Base-by-base conservation (phyloP, 2,329 filamentous ascomycete species). In the Colletotrichum gloeosporioides region DNA sequence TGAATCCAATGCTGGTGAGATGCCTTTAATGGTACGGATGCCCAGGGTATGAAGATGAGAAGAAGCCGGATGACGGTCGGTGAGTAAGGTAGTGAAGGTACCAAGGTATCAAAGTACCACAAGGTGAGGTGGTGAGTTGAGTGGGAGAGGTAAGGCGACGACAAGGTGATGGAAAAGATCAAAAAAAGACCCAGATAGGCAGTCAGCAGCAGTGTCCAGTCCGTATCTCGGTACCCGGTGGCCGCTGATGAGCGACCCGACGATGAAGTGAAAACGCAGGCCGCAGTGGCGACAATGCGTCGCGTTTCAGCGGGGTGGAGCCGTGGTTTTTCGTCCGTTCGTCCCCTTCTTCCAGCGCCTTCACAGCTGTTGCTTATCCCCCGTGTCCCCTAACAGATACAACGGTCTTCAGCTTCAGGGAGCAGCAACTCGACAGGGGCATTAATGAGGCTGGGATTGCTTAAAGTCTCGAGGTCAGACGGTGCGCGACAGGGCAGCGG, bases 301-400 rank as follows among this genome's bases (percentile, higher is more conserved):
- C 64, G 74, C 64, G 74, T 76, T 76, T 76, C 74, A 76, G 64
- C 70, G 39, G 49, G 29, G 74, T 76, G 74, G 74, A 73, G 63
- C 27, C 29, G 39, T 22, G 36, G 18, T 13, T 61, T 32, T 64
- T 64, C 62, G 32, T 44, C 62, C 44, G 62, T 44, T 64, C 62
- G 62, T 39, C 62, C 34, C 32, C 16, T 34, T 25, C n/a, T 10
- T 2, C 29, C 18, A 62, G n/a, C 44, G 44, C 44, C 44, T 22
- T 62, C n/a, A 32, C 57, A 61, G 27, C 15, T 55, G n/a, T 69
- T 15, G 39, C 44, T 27, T 25, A 29, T 10, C 59, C 53, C 36
- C 6, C 18, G 5, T 49, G 36, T 70, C 39, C 66, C 66, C 67
- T 64, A 32, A 39, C 7, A 64, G 27, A 22, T 44, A 36, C 39